These are phyloP conservation scores for Phytopythium helicoides DNA, from an alignment of 352 stramenopile species.

Conservation along the genomic window DNA sequence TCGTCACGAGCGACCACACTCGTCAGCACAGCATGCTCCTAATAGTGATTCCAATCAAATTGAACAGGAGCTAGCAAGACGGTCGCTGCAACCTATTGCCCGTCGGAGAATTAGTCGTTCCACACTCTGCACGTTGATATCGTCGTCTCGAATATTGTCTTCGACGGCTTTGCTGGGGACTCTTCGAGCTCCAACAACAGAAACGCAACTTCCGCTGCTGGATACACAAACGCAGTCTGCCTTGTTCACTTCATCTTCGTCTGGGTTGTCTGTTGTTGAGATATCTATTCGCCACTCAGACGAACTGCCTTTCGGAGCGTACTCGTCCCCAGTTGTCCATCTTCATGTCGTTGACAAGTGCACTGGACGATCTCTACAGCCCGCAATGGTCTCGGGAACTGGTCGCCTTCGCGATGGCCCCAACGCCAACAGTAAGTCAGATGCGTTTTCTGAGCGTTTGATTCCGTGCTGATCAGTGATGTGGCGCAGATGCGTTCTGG, in stretches of 20 bases:
- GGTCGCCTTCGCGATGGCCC: not conserved
- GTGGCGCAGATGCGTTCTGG: conserved; percentile 38
- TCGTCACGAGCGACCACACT: not conserved
- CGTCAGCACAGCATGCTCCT: not conserved
- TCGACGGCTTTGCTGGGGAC: conserved; percentile 28
- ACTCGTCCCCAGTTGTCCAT: conserved; percentile 36
- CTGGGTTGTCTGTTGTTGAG: conserved; percentile 13
- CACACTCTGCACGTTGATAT: conserved; percentile 1
- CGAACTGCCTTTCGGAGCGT: conserved; percentile 48
- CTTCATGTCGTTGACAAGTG: conserved; percentile 53
- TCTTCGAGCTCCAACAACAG: conserved; percentile 21
- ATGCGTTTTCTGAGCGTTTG: not conserved
- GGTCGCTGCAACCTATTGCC: no score
- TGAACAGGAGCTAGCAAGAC: no score
- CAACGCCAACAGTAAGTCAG: conserved; percentile 1
- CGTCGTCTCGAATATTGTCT: conserved; percentile 5
- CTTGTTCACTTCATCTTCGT: not conserved
- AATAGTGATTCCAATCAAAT: not conserved
- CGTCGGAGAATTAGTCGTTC: no score
- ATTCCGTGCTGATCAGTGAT: not conserved
- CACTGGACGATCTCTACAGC: conserved; percentile 37
- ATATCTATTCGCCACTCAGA: conserved; percentile 42
- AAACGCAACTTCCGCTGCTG: conserved; percentile 20
- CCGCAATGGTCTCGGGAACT: conserved; percentile 15
- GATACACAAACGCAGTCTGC: not conserved